Evolutionary conservation across 2,329 filamentous ascomycete genomes (phyloP).

Genomic region (Trichoderma hamatum): DNA sequence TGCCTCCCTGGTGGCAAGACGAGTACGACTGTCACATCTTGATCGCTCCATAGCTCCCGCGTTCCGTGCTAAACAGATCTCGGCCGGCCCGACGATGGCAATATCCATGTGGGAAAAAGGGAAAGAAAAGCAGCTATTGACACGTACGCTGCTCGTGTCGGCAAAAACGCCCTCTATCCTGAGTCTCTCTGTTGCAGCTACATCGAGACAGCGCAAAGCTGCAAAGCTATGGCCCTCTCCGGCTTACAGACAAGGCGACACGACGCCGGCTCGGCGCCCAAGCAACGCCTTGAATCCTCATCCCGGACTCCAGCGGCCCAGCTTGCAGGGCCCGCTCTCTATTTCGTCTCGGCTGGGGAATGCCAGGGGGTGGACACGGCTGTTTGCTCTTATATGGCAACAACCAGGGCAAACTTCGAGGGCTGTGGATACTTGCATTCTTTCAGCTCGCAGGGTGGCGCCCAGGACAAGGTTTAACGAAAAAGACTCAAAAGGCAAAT

Average conservation of each 20-base stretch:
- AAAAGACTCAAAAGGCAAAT: not conserved
- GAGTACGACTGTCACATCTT: not conserved
- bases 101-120: not conserved
- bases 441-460: conserved; percentile 23
- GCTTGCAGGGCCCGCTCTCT: conserved; percentile 7
- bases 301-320: conserved; percentile 9
- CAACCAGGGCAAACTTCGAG: conserved; percentile 11
- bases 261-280: not conserved
- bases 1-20: not conserved
- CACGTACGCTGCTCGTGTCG: not conserved
- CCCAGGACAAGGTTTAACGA: not conserved
- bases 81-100: not conserved
- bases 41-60: not conserved
- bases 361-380: conserved; percentile 10
- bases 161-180: not conserved
- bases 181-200: not conserved
- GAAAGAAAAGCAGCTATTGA: not conserved
- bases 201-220: not conserved
- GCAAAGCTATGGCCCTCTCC: conserved; percentile 1
- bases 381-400: not conserved
- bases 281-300: not conserved
- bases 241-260: not conserved
- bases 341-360: conserved; percentile 1
- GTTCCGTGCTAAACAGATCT: conserved; percentile 7
- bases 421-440: conserved; percentile 15